These are phyloP conservation scores for Thuja plicata DNA, from an alignment of 83 land plant species.

Conservation along the genomic window DNA sequence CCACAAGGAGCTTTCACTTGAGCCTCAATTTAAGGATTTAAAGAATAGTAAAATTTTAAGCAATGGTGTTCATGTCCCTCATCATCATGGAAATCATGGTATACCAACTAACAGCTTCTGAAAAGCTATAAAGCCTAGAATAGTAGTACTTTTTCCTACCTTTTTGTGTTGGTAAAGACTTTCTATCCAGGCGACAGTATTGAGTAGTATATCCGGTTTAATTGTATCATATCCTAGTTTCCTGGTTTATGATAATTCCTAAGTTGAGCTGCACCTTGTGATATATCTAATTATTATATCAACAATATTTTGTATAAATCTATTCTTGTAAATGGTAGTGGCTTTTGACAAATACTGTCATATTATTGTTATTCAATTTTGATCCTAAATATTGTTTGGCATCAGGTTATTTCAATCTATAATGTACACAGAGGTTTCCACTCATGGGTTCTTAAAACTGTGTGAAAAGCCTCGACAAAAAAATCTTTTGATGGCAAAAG, in stretches of 20 bases:
- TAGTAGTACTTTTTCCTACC: background rate
- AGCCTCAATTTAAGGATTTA: background rate
- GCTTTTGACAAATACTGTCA: background rate
- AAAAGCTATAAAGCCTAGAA: background rate
- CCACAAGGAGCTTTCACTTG: conserved; percentile 57
- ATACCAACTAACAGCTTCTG: background rate
- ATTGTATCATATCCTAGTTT: background rate
- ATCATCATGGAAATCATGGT: background rate
- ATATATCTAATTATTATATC: background rate
- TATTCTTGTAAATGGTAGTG: background rate
- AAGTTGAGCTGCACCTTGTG: background rate
- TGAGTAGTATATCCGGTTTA: background rate
- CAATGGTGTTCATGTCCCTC: background rate
- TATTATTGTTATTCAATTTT: background rate
- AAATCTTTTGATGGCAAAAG: too few relatives aligned
- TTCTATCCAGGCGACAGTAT: background rate
- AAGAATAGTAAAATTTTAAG: background rate
- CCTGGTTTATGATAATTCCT: background rate
- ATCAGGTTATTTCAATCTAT: too few relatives aligned
- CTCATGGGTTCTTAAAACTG: too few relatives aligned
- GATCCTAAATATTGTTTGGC: background rate
- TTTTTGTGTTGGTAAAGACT: background rate
- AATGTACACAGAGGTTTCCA: too few relatives aligned
- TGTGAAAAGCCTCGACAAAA: too few relatives aligned
- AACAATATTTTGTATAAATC: background rate